Conservation (phyloP, 73 alveolate genomes). For the Breviolum minutum region DNA sequence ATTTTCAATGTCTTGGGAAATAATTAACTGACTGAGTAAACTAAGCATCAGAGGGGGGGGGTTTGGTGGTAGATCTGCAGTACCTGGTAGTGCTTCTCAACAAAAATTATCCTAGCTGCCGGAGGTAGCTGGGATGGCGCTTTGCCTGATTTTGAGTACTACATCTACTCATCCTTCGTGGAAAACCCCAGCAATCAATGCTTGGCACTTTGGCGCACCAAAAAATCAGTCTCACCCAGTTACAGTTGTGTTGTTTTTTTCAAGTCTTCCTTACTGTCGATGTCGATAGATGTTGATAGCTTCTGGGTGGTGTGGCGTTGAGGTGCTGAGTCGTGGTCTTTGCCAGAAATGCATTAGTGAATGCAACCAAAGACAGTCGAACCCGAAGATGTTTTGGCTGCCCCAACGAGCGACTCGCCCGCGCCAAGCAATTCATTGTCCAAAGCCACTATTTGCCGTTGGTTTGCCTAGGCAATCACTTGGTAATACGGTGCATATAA, state of each 20-base stretch:
- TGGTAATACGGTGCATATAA: no score
- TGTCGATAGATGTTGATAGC: not conserved
- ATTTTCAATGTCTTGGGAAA: no score
- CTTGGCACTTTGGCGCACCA: not conserved
- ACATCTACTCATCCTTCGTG: slow-evolving; percentile 32
- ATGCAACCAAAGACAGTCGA: not conserved
- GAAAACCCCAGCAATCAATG: slow-evolving; percentile 72
- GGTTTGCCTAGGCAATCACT: no score
- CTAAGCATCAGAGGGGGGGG: not conserved
- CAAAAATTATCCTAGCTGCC: no score
- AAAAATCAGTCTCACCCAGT: not conserved
- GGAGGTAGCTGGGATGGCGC: slow-evolving; percentile 48
- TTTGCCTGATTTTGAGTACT: slow-evolving; percentile 23
- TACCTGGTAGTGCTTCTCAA: not conserved
- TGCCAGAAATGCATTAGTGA: slow-evolving; percentile 11
- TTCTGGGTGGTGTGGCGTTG: not conserved
- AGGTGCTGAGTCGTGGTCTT: slow-evolving; percentile 16
- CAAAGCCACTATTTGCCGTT: no score
- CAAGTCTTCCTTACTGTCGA: not conserved
- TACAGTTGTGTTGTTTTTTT: not conserved
- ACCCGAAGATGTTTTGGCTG: not conserved
- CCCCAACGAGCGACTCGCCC: not conserved
- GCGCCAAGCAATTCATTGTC: no score
- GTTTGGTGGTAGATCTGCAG: not conserved
- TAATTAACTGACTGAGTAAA: no score